A percentile compares a stretch with the other conserved stretches of the same genome.
phyloP scores from a whole-genome alignment of 768 basidiomycete genomes.

The Suillus spraguei region DNA sequence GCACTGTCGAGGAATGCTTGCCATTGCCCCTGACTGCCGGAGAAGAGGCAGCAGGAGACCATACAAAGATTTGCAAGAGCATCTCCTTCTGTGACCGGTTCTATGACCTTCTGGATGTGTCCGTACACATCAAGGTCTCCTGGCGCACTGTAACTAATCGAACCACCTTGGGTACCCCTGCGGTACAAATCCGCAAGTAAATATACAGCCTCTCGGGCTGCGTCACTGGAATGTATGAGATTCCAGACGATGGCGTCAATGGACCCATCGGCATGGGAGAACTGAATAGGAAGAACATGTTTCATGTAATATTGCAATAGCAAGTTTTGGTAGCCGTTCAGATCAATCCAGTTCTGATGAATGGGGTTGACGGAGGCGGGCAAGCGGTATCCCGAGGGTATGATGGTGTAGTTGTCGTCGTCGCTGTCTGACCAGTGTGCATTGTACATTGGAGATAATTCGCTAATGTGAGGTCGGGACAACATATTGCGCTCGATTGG shows the following conservation, averaged over 20 bases:
- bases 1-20: conserved; percentile 64
- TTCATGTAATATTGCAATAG: conserved; percentile 52
- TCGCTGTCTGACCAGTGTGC: conserved; percentile 18
- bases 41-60: conserved; percentile 77
- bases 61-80: conserved; percentile 80
- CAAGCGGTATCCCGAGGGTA: conserved; percentile 27
- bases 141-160: conserved; percentile 18
- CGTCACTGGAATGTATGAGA: conserved; percentile 47
- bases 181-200: conserved; percentile 66
- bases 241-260: conserved; percentile 50
- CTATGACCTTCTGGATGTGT: conserved; percentile 26
- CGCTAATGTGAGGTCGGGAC: conserved; percentile 26
- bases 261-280: conserved; percentile 60
- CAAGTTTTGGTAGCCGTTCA: conserved; percentile 22
- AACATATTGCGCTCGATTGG: not conserved
- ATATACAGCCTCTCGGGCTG: conserved; percentile 59
- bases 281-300: conserved; percentile 68
- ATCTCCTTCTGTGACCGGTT: conserved; percentile 54
- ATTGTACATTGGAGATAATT: conserved; percentile 28
- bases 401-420: conserved; percentile 18
- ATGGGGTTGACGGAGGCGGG: conserved; percentile 13
- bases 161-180: conserved; percentile 31
- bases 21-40: conserved; percentile 76
- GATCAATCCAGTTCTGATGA: conserved; percentile 15
- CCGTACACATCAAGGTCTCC: conserved; percentile 28